Percentiles rank a stretch among this genome's conserved stretches.
Evolutionary conservation across 805 yeast genomes (phyloP).

Genomic region (Lipomyces japonicus): DNA sequence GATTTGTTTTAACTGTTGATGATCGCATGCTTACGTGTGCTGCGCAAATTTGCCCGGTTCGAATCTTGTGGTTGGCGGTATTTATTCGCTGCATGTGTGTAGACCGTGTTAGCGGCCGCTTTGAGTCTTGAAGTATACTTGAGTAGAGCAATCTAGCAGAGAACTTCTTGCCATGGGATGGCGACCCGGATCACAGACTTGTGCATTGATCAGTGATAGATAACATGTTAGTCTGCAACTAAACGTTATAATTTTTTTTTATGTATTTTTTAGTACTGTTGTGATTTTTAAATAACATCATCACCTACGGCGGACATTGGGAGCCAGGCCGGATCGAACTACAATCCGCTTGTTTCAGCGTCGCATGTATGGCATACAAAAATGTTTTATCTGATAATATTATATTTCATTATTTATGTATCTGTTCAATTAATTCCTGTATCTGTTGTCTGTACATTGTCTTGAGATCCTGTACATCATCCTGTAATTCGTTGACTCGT

Average conservation of each 20-base stretch:
- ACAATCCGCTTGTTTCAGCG: neutral
- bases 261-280: neutral
- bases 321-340: neutral
- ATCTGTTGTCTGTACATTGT: constrained; percentile 79
- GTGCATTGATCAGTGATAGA: constrained; percentile 18
- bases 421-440: constrained; percentile 68
- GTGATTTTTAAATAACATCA: too few species aligned
- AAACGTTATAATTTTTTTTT: neutral
- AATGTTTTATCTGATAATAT: neutral
- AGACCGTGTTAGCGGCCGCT: constrained; percentile 18
- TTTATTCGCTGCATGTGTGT: constrained; percentile 13
- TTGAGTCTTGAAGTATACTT: constrained; percentile 23
- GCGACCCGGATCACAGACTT: constrained; percentile 24
- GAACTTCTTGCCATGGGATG: constrained; percentile 28
- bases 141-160: constrained; percentile 30
- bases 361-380: neutral
- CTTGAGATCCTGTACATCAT: constrained; percentile 86
- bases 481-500: constrained; percentile 73
- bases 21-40: constrained; percentile 8
- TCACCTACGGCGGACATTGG: neutral
- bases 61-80: constrained; percentile 28
- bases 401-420: constrained; percentile 45
- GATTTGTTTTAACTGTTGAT: constrained; percentile 1
- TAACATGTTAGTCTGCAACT: constrained; percentile 17
- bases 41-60: constrained; percentile 24